Conservation (phyloP, 805 yeast genomes). For the Yarrowia yakushimensis region DNA sequence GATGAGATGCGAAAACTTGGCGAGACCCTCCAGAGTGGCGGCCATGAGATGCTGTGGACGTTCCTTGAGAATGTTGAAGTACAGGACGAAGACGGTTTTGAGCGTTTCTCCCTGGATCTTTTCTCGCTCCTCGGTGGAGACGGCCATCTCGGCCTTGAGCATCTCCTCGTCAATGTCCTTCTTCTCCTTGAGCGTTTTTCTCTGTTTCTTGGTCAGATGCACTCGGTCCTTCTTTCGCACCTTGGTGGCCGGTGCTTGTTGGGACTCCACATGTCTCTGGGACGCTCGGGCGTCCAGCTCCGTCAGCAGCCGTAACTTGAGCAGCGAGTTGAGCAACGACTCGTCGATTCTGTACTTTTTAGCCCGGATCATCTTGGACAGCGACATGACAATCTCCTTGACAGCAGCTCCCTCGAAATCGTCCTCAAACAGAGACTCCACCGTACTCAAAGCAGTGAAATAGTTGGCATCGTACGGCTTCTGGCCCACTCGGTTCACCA, state of each 20-base stretch:
- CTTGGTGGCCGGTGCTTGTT: constrained; percentile 47
- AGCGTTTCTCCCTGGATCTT: constrained; percentile 78
- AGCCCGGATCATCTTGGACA: constrained; percentile 66
- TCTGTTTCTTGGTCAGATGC: constrained; percentile 84
- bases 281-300: constrained; percentile 41
- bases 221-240: constrained; percentile 82
- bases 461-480: constrained; percentile 48
- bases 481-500: constrained; percentile 65
- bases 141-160: constrained; percentile 79
- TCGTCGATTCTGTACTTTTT: constrained; percentile 81
- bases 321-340: constrained; percentile 66
- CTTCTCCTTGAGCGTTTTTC: constrained; percentile 81
- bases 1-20: constrained; percentile 86
- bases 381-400: constrained; percentile 62
- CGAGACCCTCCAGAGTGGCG: constrained; percentile 84
- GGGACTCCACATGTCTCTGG: constrained; percentile 45
- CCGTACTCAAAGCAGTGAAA: constrained; percentile 55
- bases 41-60: constrained; percentile 69
- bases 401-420: constrained; percentile 82
- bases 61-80: constrained; percentile 69
- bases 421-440: constrained; percentile 68
- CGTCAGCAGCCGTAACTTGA: constrained; percentile 51
- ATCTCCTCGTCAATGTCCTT: constrained; percentile 86
- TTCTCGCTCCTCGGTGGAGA: constrained; percentile 84
- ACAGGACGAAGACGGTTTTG: constrained; percentile 65